Evolutionary conservation across 495 filamentous ascomycete species (phyloP).

Genomic region (Trichoderma asperelloides): DNA sequence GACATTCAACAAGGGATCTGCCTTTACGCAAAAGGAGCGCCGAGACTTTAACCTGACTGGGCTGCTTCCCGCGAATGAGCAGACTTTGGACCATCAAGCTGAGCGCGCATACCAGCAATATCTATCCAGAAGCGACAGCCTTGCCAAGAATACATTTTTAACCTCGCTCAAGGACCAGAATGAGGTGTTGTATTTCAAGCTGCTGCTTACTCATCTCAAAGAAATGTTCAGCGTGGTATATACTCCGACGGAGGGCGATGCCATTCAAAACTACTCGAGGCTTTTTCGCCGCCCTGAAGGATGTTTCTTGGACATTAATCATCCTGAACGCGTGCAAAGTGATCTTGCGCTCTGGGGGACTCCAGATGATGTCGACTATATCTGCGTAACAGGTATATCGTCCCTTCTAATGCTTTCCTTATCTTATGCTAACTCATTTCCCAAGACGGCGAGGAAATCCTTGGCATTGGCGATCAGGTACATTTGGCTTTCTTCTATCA

Average conservation of each 20-base stretch:
- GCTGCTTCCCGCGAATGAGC: conserved; percentile 60
- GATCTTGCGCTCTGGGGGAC: conserved; percentile 58
- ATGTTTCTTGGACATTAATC: conserved; percentile 50
- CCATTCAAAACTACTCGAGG: conserved; percentile 76
- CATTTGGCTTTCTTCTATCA: neutral
- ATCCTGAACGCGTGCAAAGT: conserved; percentile 48
- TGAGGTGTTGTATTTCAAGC: conserved; percentile 63
- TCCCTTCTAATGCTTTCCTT: neutral
- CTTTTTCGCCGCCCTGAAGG: conserved; percentile 70
- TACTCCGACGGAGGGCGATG: conserved; percentile 87
- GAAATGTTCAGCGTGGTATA: conserved; percentile 89
- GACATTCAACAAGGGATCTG: conserved; percentile 79
- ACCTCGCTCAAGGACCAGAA: conserved; percentile 82
- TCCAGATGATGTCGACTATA: conserved; percentile 74
- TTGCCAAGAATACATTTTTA: conserved; percentile 81
- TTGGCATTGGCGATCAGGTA: conserved; percentile 77
- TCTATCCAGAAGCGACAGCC: conserved; percentile 42
- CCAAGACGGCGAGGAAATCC: conserved; percentile 51
- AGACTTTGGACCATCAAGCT: conserved; percentile 74
- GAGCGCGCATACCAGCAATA: conserved; percentile 77
- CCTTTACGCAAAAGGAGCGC: conserved; percentile 61
- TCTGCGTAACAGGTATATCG: conserved; percentile 65
- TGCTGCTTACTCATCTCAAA: conserved; percentile 40
- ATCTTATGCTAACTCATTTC: neutral
- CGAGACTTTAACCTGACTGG: conserved; percentile 60